Conservation (phyloP, 306 rosid species). For the Rosa rugosa region DNA sequence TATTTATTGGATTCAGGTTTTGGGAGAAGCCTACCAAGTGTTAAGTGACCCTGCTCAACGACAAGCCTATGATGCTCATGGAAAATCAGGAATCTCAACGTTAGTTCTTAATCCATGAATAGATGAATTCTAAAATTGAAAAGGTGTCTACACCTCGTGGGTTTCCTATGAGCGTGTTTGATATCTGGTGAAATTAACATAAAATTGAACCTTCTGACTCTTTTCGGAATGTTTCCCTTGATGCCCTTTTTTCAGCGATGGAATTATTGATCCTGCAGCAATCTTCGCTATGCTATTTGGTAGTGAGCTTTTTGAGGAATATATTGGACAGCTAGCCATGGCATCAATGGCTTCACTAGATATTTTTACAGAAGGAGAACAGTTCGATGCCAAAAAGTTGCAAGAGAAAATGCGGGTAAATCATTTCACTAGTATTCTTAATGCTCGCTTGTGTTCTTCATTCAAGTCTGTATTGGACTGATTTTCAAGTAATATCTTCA, state of each 20-base stretch:
- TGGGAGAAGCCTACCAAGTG: slow-evolving; percentile 99
- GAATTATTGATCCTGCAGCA: slow-evolving; percentile 97
- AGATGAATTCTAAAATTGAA: slow-evolving; percentile 17
- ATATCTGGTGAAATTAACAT: slow-evolving; percentile 4
- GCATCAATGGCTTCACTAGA: slow-evolving; percentile 97
- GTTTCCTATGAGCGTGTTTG: neutral
- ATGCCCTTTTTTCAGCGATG: slow-evolving; percentile 54
- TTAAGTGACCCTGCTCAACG: slow-evolving; percentile 84
- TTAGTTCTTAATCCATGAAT: slow-evolving; percentile 35
- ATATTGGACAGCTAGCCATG: slow-evolving; percentile 96
- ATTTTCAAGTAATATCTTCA: neutral
- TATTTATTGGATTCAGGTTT: slow-evolving; percentile 54
- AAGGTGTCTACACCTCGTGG: slow-evolving; percentile 14
- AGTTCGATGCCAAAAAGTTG: slow-evolving; percentile 76
- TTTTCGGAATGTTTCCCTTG: slow-evolving; percentile 12
- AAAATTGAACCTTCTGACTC: slow-evolving; percentile 19
- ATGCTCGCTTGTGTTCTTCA: neutral
- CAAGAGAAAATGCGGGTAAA: slow-evolving; percentile 95
- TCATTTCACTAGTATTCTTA: neutral
- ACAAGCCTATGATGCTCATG: slow-evolving; percentile 85
- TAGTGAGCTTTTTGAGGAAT: slow-evolving; percentile 97
- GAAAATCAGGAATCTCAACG: slow-evolving; percentile 97
- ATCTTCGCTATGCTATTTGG: slow-evolving; percentile 99
- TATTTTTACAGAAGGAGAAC: slow-evolving; percentile 84
- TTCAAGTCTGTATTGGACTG: neutral